Base-by-base conservation (phyloP, 2,329 filamentous ascomycete species). In the Sporothrix luriei region DNA sequence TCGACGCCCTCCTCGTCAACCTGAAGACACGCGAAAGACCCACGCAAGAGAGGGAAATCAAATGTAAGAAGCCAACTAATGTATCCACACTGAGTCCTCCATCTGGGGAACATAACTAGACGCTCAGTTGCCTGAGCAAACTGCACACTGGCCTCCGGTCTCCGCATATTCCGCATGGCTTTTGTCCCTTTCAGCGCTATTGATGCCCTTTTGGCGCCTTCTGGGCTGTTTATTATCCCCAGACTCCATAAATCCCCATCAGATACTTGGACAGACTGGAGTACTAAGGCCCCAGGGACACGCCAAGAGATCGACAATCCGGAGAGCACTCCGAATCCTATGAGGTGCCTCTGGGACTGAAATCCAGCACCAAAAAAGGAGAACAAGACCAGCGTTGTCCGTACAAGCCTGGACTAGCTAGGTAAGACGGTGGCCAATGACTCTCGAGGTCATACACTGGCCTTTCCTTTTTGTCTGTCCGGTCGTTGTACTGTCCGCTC, bases 191-290 rank as follows among this genome's bases (percentile, higher is more conserved):
- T 13, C n/a, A 5, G 61, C 38, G 57, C 40, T 62, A 40, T 62
- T 62, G 57, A 21, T 33, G 43, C 59, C 14, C 4, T 29, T 64
- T 49, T 64, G 59, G 59, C 59, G 43, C 43, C 43, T 24, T 64
- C 46, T 62, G 40, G 61, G 43, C n/a, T 64, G 61, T 64, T 64
- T 49, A 64, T 64, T 49, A 64, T n/a, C 24, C 61, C 61, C 59
- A 6, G 61, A 40, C 61, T 33, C 61, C 61, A 33, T 64, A 48
- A 29, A 9, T 38, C 38, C 21, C 38, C 21, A 62, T 11, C 40
- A 48, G 43, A 49, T 10, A 64, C 43, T 64, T 43, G 61, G 61
- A 40, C 61, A 64, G 10, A n/a, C 43, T 49, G 61, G 61, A 43
- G 61, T 43, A 49, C 61, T 64, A 46, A 46, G 61, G 61, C 43